Evolutionary conservation across 2,329 filamentous ascomycete species (phyloP).

Genomic region (Aspergillus pseudoterreus): DNA sequence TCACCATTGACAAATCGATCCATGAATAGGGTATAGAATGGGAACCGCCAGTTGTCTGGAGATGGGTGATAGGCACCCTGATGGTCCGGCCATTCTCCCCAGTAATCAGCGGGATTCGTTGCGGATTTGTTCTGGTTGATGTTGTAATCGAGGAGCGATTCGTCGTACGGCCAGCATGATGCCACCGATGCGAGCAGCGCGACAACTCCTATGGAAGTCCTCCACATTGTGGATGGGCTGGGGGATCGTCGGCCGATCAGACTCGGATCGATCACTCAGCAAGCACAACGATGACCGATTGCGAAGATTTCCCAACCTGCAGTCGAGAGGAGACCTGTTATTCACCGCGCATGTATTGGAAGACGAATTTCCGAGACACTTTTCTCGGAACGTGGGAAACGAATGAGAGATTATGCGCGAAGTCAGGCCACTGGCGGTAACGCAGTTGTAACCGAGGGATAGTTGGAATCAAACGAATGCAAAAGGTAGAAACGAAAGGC

Average conservation of each 20-base stretch:
- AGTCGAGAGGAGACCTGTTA: no score
- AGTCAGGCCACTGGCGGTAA: no score
- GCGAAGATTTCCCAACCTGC: no score
- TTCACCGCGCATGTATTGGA: no score
- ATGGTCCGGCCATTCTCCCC: constrained; percentile 52
- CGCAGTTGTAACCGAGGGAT: not conserved
- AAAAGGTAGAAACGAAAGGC: not conserved
- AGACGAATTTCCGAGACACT: no score
- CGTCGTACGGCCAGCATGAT: constrained; percentile 46
- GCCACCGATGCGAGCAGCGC: constrained; percentile 23
- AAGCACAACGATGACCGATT: not conserved
- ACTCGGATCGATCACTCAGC: constrained; percentile 1
- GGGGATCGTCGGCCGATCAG: constrained; percentile 10
- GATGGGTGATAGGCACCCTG: constrained; percentile 47
- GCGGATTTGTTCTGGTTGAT: constrained; percentile 59
- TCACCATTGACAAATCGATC: constrained; percentile 64
- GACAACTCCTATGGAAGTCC: constrained; percentile 21
- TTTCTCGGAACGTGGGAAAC: no score
- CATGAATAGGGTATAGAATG: constrained; percentile 62
- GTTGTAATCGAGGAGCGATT: constrained; percentile 53
- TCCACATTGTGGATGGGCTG: constrained; percentile 27
- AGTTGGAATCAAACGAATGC: not conserved
- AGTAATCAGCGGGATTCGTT: constrained; percentile 55
- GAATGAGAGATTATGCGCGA: no score
- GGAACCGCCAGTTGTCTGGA: constrained; percentile 62